phyloP scores from a whole-genome alignment of 306 rosid genomes.

The Lablab purpureus region DNA sequence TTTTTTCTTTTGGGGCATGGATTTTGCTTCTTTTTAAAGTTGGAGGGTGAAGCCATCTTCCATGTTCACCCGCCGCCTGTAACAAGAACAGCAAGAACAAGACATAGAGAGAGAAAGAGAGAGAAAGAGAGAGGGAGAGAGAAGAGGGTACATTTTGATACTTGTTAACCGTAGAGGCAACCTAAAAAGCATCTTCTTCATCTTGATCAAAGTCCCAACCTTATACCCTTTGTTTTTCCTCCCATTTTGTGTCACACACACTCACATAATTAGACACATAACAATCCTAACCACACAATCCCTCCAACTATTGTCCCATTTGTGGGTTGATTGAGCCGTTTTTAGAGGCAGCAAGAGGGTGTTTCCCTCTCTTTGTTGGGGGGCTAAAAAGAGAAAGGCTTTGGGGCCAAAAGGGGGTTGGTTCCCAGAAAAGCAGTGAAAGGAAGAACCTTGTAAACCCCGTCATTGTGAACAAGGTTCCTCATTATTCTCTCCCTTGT shows the following conservation, averaged over 20 bases:
- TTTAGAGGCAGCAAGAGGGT: constrained; percentile 38
- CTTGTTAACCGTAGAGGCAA: constrained; percentile 36
- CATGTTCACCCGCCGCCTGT: constrained; percentile 66
- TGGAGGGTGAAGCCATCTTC: constrained; percentile 48
- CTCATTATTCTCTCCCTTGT: constrained; percentile 63
- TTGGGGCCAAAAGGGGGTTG: constrained; percentile 28
- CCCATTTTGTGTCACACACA: constrained; percentile 9
- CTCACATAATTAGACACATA: not conserved
- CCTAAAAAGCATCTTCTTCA: constrained; percentile 43
- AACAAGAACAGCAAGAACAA: constrained; percentile 38
- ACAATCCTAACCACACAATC: constrained; percentile 15
- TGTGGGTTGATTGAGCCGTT: constrained; percentile 43
- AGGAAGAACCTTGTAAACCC: constrained; percentile 54
- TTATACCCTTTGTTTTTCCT: constrained; percentile 4
- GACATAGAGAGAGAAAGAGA: not conserved
- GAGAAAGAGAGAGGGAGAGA: not conserved
- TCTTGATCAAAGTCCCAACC: constrained; percentile 17
- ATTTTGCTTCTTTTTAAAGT: constrained; percentile 63
- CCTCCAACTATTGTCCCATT: constrained; percentile 32
- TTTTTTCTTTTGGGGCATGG: constrained; percentile 24
- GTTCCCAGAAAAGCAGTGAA: constrained; percentile 45
- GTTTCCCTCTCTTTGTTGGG: constrained; percentile 42
- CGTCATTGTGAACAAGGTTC: constrained; percentile 86
- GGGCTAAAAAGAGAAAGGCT: constrained; percentile 43
- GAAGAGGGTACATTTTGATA: constrained; percentile 38